Conservation (phyloP, 257 asterid genomes). For the Capsicum chinense region DNA sequence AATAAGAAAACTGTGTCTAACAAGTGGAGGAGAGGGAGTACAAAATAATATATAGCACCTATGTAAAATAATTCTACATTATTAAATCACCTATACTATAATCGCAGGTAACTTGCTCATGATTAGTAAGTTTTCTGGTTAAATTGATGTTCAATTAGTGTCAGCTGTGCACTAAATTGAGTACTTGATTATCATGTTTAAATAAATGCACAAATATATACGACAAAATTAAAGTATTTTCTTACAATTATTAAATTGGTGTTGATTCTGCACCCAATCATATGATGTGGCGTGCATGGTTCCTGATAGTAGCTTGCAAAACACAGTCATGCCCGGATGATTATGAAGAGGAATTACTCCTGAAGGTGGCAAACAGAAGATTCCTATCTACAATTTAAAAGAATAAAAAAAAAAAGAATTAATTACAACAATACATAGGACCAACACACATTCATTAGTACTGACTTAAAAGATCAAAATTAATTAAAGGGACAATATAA, state of each 20-base stretch:
- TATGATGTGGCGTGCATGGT: constrained; percentile 43
- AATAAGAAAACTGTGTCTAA: neutral
- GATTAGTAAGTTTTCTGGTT: no score
- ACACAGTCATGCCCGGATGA: constrained; percentile 52
- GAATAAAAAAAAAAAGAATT: neutral
- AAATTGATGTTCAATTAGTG: neutral
- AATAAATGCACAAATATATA: neutral
- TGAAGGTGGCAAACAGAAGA: constrained; percentile 43
- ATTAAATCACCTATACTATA: no score
- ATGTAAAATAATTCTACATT: no score
- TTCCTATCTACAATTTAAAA: constrained; percentile 37
- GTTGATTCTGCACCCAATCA: constrained; percentile 41
- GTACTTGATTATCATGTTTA: neutral
- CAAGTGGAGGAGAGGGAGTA: neutral
- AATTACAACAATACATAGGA: no score
- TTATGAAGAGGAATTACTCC: constrained; percentile 53
- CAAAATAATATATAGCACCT: no score
- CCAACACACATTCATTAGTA: no score
- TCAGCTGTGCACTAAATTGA: neutral
- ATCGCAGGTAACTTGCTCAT: no score
- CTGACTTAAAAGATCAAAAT: neutral
- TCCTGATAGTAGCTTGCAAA: constrained; percentile 46
- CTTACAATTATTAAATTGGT: neutral
- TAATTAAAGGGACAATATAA: neutral
- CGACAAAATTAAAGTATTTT: neutral